phyloP scores from a whole-genome alignment of 2,329 filamentous ascomycete species.

The Xylariomycetidae sp. region DNA sequence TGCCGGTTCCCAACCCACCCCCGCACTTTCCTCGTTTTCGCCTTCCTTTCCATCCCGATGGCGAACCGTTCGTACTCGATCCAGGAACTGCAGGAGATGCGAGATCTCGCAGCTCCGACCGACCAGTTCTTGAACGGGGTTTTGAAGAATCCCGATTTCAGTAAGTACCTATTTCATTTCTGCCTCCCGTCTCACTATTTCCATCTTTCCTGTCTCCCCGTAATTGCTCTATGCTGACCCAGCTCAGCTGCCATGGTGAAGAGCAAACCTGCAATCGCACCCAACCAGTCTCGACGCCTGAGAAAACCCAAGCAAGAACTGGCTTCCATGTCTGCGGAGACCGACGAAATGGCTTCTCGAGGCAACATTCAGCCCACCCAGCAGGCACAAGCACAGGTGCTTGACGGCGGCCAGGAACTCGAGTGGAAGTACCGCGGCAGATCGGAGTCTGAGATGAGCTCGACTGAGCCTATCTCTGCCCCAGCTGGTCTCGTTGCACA shows the following conservation, averaged over 20 bases:
- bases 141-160: no score
- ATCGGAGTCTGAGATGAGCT: slow-evolving; percentile 35
- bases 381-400: slow-evolving; percentile 22
- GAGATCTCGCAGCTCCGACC: no score
- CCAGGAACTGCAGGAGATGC: no score
- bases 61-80: no score
- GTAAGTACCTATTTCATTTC: background rate
- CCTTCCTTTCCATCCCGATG: no score
- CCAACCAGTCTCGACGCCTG: slow-evolving; percentile 13
- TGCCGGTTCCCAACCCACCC: no score
- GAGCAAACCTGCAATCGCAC: slow-evolving; percentile 11
- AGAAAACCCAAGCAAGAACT: slow-evolving; percentile 28
- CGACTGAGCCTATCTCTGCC: slow-evolving; percentile 44
- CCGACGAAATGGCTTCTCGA: slow-evolving; percentile 31
- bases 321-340: slow-evolving; percentile 30
- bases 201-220: no score
- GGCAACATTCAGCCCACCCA: slow-evolving; percentile 24
- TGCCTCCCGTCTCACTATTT: slow-evolving; percentile 3
- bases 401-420: no score
- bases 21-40: no score
- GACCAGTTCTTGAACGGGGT: no score
- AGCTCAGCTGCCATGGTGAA: slow-evolving; percentile 33
- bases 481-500: slow-evolving; percentile 48
- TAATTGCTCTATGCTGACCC: slow-evolving; percentile 27
- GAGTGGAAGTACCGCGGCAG: slow-evolving; percentile 42